Conservation (phyloP, 768 basidiomycete species). For the Auricularia sp. region DNA sequence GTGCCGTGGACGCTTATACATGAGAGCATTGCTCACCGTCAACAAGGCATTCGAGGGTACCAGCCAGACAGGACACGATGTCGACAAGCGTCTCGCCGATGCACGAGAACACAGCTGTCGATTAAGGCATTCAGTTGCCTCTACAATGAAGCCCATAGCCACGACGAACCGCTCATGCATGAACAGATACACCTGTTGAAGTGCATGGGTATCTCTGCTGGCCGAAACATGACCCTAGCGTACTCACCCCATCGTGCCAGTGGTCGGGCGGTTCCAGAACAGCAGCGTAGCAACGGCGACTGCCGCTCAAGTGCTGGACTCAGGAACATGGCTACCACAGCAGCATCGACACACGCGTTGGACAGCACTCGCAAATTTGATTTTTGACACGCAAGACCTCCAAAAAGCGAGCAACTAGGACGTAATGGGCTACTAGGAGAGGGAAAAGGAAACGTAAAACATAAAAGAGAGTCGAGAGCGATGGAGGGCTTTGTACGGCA, state of each 20-base stretch:
- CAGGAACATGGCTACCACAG: neutral
- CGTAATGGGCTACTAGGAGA: constrained; percentile 10
- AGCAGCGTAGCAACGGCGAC: neutral
- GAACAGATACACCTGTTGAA: constrained; percentile 4
- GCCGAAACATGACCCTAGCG: constrained; percentile 10
- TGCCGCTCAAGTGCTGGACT: neutral
- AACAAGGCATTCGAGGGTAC: constrained; percentile 39
- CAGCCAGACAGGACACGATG: constrained; percentile 30
- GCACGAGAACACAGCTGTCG: constrained; percentile 28
- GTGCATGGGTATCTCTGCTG: neutral
- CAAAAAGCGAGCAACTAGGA: neutral
- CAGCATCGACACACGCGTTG: neutral
- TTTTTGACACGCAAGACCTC: neutral
- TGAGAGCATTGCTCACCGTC: constrained; percentile 25
- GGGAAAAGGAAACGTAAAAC: neutral
- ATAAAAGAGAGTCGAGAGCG: constrained; percentile 3
- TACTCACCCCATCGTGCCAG: constrained; percentile 13
- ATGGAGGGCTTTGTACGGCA: constrained; percentile 2
- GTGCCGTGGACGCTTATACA: neutral
- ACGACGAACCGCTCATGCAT: constrained; percentile 11
- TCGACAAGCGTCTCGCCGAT: constrained; percentile 34
- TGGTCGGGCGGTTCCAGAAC: neutral
- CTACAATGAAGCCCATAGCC: no score
- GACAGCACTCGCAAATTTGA: neutral
- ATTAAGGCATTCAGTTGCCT: no score